phyloP scores from a whole-genome alignment of 345 rosid genomes.

The Nephelium lappaceum region DNA sequence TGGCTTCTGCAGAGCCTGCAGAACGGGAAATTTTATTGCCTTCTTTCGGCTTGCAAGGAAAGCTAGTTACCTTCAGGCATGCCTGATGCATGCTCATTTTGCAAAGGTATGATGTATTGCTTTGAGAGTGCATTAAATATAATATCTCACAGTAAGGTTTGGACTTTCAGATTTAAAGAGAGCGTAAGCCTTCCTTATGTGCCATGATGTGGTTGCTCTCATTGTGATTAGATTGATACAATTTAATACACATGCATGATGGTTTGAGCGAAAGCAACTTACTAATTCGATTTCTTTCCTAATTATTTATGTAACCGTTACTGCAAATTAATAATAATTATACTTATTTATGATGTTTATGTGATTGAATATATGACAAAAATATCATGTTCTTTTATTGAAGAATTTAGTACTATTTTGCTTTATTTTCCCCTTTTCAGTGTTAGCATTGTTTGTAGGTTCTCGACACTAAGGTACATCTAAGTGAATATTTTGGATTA shows the following conservation, averaged over 20 bases:
- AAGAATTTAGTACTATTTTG: background rate
- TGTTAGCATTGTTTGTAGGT: background rate
- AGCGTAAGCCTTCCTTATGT: conserved; percentile 2
- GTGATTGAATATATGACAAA: background rate
- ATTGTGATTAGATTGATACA: conserved; percentile 1
- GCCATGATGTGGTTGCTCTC: background rate
- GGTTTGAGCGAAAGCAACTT: conserved; percentile 1
- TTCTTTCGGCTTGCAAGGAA: conserved; percentile 92
- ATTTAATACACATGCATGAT: background rate
- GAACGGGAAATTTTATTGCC: conserved; percentile 83
- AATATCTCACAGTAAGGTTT: background rate
- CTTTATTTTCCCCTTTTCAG: background rate
- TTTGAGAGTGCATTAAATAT: conserved; percentile 12
- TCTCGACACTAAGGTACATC: background rate
- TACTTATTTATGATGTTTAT: conserved; percentile 3
- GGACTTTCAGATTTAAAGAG: background rate
- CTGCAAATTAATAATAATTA: background rate
- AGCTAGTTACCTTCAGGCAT: conserved; percentile 95
- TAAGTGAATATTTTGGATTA: background rate
- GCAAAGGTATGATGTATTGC: conserved; percentile 63
- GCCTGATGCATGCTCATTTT: conserved; percentile 99
- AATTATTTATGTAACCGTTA: background rate
- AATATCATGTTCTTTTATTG: background rate
- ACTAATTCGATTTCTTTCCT: background rate
- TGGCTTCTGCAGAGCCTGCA: conserved; percentile 73